phyloP scores from a whole-genome alignment of 352 stramenopile species.

The Phytophthora sp. region DNA sequence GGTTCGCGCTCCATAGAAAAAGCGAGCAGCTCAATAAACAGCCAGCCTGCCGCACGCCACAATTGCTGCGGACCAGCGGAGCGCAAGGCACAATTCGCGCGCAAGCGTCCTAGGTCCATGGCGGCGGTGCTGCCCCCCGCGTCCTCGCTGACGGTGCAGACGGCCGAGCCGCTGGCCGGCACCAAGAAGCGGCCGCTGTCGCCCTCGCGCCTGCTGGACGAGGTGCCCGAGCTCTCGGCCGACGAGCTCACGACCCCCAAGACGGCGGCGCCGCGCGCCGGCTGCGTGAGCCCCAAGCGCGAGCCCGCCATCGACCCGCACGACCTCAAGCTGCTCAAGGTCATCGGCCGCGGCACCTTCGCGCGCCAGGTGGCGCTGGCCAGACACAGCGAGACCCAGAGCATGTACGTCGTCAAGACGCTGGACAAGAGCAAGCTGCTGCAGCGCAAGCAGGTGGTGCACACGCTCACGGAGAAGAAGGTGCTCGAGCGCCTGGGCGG shows the following conservation, averaged over 20 bases:
- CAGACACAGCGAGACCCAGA: slow-evolving; percentile 52
- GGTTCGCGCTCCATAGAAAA: slow-evolving; percentile 23
- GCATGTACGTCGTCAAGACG: slow-evolving; percentile 83
- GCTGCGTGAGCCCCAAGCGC: slow-evolving; percentile 22
- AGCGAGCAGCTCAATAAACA: slow-evolving; percentile 17
- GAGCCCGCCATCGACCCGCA: slow-evolving; percentile 53
- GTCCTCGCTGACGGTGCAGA: slow-evolving; percentile 22
- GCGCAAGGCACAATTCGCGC: slow-evolving; percentile 25
- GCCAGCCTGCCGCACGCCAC: not conserved
- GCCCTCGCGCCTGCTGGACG: slow-evolving; percentile 23
- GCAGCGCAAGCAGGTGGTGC: slow-evolving; percentile 75
- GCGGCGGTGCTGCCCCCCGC: slow-evolving; percentile 28
- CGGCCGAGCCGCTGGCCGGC: slow-evolving; percentile 4
- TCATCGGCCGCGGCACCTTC: slow-evolving; percentile 87
- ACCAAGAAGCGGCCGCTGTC: slow-evolving; percentile 40
- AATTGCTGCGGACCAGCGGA: slow-evolving; percentile 14
- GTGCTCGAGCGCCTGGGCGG: slow-evolving; percentile 68
- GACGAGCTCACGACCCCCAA: slow-evolving; percentile 39
- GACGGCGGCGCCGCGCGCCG: not conserved
- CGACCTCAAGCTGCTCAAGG: slow-evolving; percentile 81
- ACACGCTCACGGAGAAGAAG: slow-evolving; percentile 84
- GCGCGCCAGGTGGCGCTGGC: slow-evolving; percentile 83
- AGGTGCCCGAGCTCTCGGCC: slow-evolving; percentile 20
- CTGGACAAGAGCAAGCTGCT: slow-evolving; percentile 80
- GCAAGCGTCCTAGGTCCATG: slow-evolving; percentile 17